Conservation (phyloP, 352 stramenopile species). For the Phytophthora megakarya region DNA sequence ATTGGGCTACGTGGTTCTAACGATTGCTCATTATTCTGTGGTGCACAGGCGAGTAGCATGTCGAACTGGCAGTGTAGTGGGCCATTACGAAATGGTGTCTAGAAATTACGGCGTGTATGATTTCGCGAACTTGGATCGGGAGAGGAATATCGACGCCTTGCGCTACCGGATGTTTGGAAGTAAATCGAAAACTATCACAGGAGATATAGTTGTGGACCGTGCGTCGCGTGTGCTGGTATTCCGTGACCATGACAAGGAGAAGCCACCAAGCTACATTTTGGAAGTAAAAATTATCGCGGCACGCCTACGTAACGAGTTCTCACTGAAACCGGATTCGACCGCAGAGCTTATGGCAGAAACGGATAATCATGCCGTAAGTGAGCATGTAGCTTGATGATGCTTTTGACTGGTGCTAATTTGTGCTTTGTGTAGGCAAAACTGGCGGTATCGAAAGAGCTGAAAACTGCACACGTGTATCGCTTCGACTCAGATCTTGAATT, state of each 20-base stretch:
- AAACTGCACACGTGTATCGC: slow-evolving; percentile 81
- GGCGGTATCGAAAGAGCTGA: slow-evolving; percentile 73
- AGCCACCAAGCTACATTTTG: slow-evolving; percentile 67
- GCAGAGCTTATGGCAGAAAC: slow-evolving; percentile 69
- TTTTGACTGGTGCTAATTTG: too few species aligned
- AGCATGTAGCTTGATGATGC: background rate
- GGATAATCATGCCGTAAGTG: slow-evolving; percentile 63
- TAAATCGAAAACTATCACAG: slow-evolving; percentile 65
- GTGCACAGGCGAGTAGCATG: slow-evolving; percentile 68
- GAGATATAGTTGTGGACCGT: slow-evolving; percentile 78
- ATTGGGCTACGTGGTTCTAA: background rate
- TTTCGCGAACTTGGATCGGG: slow-evolving; percentile 82
- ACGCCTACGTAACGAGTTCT: slow-evolving; percentile 67
- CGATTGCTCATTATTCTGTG: slow-evolving; percentile 6
- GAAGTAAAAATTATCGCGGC: slow-evolving; percentile 87
- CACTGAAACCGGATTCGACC: slow-evolving; percentile 56
- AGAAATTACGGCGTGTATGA: slow-evolving; percentile 79
- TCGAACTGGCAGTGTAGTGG: slow-evolving; percentile 51
- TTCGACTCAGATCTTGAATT: slow-evolving; percentile 85
- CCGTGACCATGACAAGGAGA: slow-evolving; percentile 62
- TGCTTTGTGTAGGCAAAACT: slow-evolving; percentile 36
- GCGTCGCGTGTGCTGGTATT: slow-evolving; percentile 86
- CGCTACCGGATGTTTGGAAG: slow-evolving; percentile 77
- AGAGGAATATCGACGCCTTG: slow-evolving; percentile 73
- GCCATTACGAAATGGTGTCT: slow-evolving; percentile 57